Conservation (phyloP, 1,139 yeast species). For the Zhuliangozyma parablackwelliae region DNA sequence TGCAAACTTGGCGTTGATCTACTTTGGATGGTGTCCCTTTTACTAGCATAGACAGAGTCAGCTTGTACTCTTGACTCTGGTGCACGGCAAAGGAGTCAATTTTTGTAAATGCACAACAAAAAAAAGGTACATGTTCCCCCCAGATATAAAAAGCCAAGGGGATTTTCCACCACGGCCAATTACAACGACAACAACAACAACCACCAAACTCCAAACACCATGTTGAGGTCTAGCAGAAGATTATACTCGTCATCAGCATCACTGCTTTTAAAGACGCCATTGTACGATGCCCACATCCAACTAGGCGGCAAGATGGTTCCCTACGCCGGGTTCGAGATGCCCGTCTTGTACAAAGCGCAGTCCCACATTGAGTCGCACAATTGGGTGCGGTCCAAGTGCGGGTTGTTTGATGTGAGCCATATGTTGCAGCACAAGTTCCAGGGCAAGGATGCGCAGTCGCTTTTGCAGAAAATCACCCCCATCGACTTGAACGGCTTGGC, state of each 20-base stretch:
- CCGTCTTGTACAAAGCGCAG: conserved; percentile 78
- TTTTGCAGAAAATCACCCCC: conserved; percentile 80
- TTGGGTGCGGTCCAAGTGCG: conserved; percentile 87
- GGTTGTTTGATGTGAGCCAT: conserved; percentile 93
- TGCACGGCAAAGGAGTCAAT: too few relatives aligned
- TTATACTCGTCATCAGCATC: too few relatives aligned
- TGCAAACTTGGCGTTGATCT: conserved; percentile 68
- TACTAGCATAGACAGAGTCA: conserved; percentile 17
- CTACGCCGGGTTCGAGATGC: conserved; percentile 94
- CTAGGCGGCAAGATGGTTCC: conserved; percentile 90
- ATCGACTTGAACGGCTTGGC: conserved; percentile 61
- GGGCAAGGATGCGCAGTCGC: conserved; percentile 66
- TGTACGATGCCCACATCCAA: conserved; percentile 72
- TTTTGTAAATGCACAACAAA: too few relatives aligned
- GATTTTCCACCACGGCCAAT: too few relatives aligned
- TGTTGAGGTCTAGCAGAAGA: conserved; percentile 14
- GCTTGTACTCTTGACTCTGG: too few relatives aligned
- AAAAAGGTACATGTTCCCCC: too few relatives aligned
- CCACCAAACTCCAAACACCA: conserved; percentile 1
- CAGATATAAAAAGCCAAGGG: too few relatives aligned
- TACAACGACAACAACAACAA: too few relatives aligned
- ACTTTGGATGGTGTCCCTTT: conserved; percentile 78
- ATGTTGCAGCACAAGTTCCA: conserved; percentile 84
- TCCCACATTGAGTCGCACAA: conserved; percentile 88
- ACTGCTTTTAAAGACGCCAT: conserved; percentile 60